Percentiles rank a stretch among this genome's conserved stretches.
phyloP scores from a whole-genome alignment of 192 early-diverging fungal species.

The Chytriomyces sp. region DNA sequence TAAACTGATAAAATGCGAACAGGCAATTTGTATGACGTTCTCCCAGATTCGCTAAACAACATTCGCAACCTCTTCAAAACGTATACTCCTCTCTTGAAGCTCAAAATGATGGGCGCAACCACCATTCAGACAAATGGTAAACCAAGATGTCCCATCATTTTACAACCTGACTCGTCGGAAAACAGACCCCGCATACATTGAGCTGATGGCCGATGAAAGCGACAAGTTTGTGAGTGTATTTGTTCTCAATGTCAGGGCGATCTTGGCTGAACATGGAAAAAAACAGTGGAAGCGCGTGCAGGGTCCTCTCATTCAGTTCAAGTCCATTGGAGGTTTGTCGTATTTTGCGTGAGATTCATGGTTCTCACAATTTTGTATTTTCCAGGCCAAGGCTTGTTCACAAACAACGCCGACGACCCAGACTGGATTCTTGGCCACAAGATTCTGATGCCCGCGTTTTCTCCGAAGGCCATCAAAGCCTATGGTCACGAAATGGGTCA shows the following conservation, averaged over 20 bases:
- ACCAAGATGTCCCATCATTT: too few species aligned
- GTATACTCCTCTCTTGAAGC: conserved; percentile 44
- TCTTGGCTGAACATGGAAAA: too few species aligned
- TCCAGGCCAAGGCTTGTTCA: conserved; percentile 51
- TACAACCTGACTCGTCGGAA: too few species aligned
- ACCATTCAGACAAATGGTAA: conserved; percentile 39
- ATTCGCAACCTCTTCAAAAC: conserved; percentile 41
- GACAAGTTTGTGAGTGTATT: conserved; percentile 43
- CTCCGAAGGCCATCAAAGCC: conserved; percentile 41
- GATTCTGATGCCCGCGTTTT: conserved; percentile 62
- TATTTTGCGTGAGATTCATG: neutral
- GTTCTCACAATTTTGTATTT: neutral
- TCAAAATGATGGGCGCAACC: conserved; percentile 11
- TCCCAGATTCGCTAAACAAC: conserved; percentile 20
- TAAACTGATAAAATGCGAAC: too few species aligned
- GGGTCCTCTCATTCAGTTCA: conserved; percentile 42
- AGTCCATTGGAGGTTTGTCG: conserved; percentile 41
- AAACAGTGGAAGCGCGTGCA: too few species aligned
- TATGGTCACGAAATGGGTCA: conserved; percentile 48
- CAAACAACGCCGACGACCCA: conserved; percentile 48
- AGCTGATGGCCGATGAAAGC: conserved; percentile 48
- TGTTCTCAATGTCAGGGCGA: too few species aligned
- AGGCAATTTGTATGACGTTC: conserved; percentile 25
- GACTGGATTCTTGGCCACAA: conserved; percentile 63
- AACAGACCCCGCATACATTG: conserved; percentile 48